Conservation (phyloP, 495 filamentous ascomycete species). For the Parathielavia hyrcaniae region DNA sequence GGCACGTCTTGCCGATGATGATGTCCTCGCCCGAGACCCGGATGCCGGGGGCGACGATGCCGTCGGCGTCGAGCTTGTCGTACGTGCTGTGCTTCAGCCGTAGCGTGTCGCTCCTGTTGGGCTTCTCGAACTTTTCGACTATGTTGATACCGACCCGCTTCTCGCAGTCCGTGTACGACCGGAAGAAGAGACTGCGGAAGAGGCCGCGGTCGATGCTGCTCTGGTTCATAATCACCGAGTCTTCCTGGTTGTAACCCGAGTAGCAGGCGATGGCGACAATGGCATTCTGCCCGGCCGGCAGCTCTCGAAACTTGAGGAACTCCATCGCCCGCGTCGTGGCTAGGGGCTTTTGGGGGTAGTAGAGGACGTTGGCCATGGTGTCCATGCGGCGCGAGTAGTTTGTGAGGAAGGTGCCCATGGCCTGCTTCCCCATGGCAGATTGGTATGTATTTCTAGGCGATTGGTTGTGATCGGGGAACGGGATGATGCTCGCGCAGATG, state of each 20-base stretch:
- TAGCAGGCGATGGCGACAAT: conserved; percentile 97
- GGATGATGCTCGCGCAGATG: conserved; percentile 97
- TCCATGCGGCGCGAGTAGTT: conserved; percentile 97
- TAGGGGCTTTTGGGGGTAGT: conserved; percentile 96
- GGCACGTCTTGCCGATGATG: conserved; percentile 97
- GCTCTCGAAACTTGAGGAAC: conserved; percentile 92
- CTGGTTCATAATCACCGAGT: conserved; percentile 99
- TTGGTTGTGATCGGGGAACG: conserved; percentile 98
- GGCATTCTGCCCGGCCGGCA: conserved; percentile 95
- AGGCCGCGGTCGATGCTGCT: conserved; percentile 94
- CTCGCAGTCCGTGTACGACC: conserved; percentile 91
- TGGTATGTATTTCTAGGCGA: conserved; percentile 98
- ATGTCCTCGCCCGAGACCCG: conserved; percentile 97
- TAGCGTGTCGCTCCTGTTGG: conserved; percentile 76
- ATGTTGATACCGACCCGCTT: conserved; percentile 86
- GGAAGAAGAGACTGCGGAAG: conserved; percentile 96
- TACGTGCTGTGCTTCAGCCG: conserved; percentile 93
- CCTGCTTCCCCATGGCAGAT: conserved; percentile 99
- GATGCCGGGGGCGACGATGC: conserved; percentile 84
- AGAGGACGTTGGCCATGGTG: conserved; percentile 98
- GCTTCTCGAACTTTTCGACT: conserved; percentile 91
- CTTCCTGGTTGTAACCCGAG: conserved; percentile 99
- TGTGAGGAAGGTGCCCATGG: conserved; percentile 97
- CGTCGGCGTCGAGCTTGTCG: conserved; percentile 95
- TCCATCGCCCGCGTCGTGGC: conserved; percentile 98